Evolutionary conservation across 768 basidiomycete genomes (phyloP), one percentile per base, ranked within the genome.

Genomic region (Mycena vitilis): DNA sequence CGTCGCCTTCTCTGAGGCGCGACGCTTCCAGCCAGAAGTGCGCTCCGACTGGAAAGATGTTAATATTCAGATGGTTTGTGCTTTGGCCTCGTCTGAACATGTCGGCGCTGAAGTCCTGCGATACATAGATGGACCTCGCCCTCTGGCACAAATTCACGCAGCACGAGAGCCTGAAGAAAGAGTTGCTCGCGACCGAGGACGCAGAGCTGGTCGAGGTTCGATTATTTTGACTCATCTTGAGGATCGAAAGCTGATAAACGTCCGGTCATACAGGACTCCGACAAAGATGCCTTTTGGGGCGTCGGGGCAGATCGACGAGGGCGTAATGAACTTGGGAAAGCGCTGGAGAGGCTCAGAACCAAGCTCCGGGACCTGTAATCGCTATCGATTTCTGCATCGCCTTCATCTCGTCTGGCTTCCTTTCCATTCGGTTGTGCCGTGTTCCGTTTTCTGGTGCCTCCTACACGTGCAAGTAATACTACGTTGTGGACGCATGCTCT

Each of bases 271-370:
- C 68, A 91, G 90, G 86, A 91, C 73, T 92, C 90, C n/a, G 88
- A 89, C 66, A 89, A 88, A 70, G 92, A 93, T 76, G 82, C 90
- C 47, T 92, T 92, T 78, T 93, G 92, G 91, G 92, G 92, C n/a
- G 78, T 88, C 68, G 92, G 92, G 7, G 81, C 85, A 45, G 89
- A 93, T 75, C 80, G 84, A 34, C 79, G 83, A 73, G 92, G 92
- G 23, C 86, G 88, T 47, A 93, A 93, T 70, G 90, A 93, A 76
- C 86, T 93, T 38, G 92, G 92, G 48, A 91, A 89, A 75, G 87
- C 89, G 13, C 83, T 93, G 13, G 85, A 87, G 71, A 85, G 89
- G 70, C 79, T 93, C 71, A 82, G 92, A 68, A 78, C 81, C 54
- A 85, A 84, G 75, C 78, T 91, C 60, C 87, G 86, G 74, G 80